Percentiles rank a stretch among this genome's conserved stretches.
phyloP scores from a whole-genome alignment of 345 rosid genomes.

The Eucalyptus victrix region DNA sequence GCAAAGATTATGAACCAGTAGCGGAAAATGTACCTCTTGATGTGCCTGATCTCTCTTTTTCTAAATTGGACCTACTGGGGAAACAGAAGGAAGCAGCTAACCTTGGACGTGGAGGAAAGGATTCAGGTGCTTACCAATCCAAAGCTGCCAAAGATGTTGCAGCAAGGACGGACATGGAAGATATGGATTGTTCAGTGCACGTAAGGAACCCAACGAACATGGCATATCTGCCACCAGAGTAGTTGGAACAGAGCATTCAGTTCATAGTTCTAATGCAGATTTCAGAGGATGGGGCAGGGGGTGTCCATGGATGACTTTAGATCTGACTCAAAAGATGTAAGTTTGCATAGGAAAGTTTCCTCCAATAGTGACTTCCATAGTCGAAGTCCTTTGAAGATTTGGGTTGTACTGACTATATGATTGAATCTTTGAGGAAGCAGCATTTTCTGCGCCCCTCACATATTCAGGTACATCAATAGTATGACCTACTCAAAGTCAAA shows the following conservation, averaged over 20 bases:
- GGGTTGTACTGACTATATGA: constrained; percentile 63
- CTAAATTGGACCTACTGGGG: not conserved
- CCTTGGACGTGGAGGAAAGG: not conserved
- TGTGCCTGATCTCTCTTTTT: not conserved
- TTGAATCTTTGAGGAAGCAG: constrained; percentile 47
- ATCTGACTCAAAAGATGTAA: constrained; percentile 5
- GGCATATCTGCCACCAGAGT: not conserved
- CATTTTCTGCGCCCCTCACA: constrained; percentile 48
- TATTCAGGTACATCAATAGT: constrained; percentile 48
- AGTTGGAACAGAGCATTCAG: constrained; percentile 6
- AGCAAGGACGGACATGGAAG: not conserved
- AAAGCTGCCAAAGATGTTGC: not conserved
- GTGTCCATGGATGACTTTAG: constrained; percentile 1
- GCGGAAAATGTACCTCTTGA: not conserved
- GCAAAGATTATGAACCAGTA: no score
- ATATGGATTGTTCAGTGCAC: not conserved
- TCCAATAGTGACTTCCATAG: constrained; percentile 51
- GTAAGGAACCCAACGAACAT: not conserved
- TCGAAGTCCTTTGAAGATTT: constrained; percentile 45
- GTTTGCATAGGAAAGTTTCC: constrained; percentile 4
- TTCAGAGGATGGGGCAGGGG: constrained; percentile 40
- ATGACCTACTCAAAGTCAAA: not conserved
- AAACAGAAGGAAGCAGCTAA: constrained; percentile 10
- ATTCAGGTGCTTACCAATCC: not conserved
- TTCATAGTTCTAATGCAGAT: constrained; percentile 15